A percentile compares a stretch with the other conserved stretches of the same genome.
Conservation (phyloP, 1,284 basidiomycete genomes). For the Taiwanofungus camphoratus region DNA sequence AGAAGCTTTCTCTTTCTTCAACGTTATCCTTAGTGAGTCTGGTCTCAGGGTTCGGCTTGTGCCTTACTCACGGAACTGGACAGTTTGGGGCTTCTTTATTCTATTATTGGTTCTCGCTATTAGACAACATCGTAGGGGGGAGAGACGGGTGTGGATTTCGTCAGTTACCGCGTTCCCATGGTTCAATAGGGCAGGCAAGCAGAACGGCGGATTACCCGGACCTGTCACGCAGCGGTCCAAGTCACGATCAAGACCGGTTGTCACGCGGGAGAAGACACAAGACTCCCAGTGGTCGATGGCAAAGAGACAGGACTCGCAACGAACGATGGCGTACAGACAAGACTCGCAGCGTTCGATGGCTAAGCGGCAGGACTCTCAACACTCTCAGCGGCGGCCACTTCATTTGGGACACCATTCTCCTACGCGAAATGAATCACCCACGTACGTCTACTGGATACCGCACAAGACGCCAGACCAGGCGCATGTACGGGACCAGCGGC, state of each 20-base stretch:
- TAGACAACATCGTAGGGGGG: slow-evolving; percentile 57
- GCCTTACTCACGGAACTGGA: slow-evolving; percentile 17
- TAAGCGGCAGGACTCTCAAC: slow-evolving; percentile 13
- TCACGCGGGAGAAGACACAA: not conserved
- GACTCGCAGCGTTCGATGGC: slow-evolving; percentile 12
- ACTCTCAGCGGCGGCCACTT: slow-evolving; percentile 10
- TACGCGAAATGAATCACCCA: slow-evolving; percentile 29
- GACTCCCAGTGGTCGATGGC: slow-evolving; percentile 15
- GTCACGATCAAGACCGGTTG: slow-evolving; percentile 20
- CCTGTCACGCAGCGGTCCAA: slow-evolving; percentile 30
- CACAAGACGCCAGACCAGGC: slow-evolving; percentile 31
- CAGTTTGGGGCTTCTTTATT: slow-evolving; percentile 59
- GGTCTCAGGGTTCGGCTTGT: slow-evolving; percentile 8
- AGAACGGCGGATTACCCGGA: slow-evolving; percentile 23
- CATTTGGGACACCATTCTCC: slow-evolving; percentile 13
- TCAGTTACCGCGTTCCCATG: slow-evolving; percentile 69
- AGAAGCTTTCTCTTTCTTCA: slow-evolving; percentile 72
- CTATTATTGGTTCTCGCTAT: slow-evolving; percentile 59
- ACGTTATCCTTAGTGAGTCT: slow-evolving; percentile 58
- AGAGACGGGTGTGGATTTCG: slow-evolving; percentile 67
- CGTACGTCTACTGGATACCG: slow-evolving; percentile 31
- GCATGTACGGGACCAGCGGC: slow-evolving; percentile 24
- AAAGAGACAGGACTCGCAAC: slow-evolving; percentile 15
- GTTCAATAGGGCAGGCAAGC: slow-evolving; percentile 39
- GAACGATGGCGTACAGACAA: slow-evolving; percentile 10